phyloP scores from a whole-genome alignment of 2,329 filamentous ascomycete species.

The Penicillium brasilianum region DNA sequence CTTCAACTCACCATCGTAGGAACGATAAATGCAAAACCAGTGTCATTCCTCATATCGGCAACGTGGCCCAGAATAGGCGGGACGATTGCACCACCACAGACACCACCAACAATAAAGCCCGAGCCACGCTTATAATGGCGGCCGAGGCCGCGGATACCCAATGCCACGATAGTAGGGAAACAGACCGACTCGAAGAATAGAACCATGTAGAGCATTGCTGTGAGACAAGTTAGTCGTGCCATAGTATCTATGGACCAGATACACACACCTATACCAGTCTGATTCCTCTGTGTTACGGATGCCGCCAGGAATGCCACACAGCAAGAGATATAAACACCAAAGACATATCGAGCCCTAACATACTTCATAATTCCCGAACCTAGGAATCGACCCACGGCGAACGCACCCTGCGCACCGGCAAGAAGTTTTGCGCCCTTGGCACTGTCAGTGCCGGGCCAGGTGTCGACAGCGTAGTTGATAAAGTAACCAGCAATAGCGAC shows the following conservation, averaged over 20 bases:
- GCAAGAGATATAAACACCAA: conserved; percentile 69
- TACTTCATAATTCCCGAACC: conserved; percentile 70
- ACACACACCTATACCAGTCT: conserved; percentile 52
- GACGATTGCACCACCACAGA: conserved; percentile 74
- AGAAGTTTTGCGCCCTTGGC: conserved; percentile 69
- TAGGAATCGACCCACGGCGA: conserved; percentile 73
- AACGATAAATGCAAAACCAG: conserved; percentile 68
- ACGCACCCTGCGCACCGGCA: conserved; percentile 74
- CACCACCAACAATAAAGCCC: conserved; percentile 73
- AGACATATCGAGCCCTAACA: conserved; percentile 69
- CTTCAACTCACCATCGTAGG: conserved; percentile 58
- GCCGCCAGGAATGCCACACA: conserved; percentile 66
- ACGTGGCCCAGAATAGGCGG: conserved; percentile 73
- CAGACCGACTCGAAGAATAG: conserved; percentile 83
- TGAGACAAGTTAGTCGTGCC: neutral
- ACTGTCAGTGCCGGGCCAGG: conserved; percentile 59
- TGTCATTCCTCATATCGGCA: conserved; percentile 66
- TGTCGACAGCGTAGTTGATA: conserved; percentile 73
- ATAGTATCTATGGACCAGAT: neutral
- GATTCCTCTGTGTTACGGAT: conserved; percentile 53
- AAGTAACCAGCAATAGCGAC: conserved; percentile 64
- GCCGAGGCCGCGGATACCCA: conserved; percentile 77
- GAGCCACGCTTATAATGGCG: conserved; percentile 77
- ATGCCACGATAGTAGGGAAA: conserved; percentile 80
- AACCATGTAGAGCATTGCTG: conserved; percentile 66